phyloP scores from a whole-genome alignment of 352 stramenopile species.

The Phytophthora boehmeriae region DNA sequence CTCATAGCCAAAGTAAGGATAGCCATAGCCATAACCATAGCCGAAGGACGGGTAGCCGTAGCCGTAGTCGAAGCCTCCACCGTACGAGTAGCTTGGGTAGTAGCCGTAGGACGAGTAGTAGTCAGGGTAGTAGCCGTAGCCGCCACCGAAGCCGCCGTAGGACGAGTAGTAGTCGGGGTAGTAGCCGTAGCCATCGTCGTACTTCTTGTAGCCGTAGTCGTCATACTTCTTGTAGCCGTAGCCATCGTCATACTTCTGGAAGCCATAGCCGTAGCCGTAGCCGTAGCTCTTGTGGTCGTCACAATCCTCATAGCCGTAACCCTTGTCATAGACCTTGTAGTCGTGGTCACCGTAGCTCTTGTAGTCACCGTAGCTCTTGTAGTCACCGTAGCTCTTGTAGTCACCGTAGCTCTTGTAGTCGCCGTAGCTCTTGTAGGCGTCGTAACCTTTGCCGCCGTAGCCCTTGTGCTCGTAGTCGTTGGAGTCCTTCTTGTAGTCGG shows the following conservation, averaged over 20 bases:
- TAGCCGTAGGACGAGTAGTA: not conserved
- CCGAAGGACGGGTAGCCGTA: no score
- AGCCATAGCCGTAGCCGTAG: not conserved
- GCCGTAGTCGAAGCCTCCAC: not conserved
- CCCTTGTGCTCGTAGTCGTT: slow-evolving; percentile 9
- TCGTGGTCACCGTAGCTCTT: not conserved
- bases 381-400: no score
- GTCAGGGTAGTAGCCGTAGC: not conserved
- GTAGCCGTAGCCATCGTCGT: not conserved
- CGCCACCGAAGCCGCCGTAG: not conserved
- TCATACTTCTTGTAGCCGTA: no score
- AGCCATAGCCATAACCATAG: slow-evolving; percentile 1
- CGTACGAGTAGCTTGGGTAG: no score
- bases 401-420: no score
- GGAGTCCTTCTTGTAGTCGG: slow-evolving; percentile 5
- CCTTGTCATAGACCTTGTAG: slow-evolving; percentile 4
- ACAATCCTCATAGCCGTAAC: not conserved
- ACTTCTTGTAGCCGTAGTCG: not conserved
- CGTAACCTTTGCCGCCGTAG: not conserved
- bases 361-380: not conserved
- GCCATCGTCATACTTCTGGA: no score
- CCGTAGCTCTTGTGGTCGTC: not conserved
- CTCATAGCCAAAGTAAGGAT: not conserved
- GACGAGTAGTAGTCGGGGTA: slow-evolving; percentile 1
- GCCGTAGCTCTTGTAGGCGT: not conserved